Conservation (phyloP, 2,329 filamentous ascomycete genomes). For the Fusarium keratoplasticum region DNA sequence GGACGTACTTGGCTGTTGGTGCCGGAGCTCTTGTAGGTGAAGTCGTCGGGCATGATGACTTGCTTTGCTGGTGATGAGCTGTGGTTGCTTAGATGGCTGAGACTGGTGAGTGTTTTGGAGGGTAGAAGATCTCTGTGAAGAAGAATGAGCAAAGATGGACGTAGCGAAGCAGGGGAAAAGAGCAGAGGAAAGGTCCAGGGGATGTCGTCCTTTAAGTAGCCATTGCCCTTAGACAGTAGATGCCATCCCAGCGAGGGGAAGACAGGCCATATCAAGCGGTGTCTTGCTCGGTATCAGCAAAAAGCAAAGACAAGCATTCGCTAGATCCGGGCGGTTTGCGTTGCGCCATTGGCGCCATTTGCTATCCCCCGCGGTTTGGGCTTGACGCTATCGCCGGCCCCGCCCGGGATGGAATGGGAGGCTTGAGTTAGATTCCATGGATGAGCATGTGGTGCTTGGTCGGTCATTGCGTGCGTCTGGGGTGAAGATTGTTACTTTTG, state of each 20-base stretch:
- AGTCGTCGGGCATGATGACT: constrained; percentile 43
- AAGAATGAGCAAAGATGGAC: neutral
- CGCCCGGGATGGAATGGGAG: neutral
- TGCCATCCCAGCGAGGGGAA: neutral
- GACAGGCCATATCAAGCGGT: neutral
- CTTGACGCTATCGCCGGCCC: neutral
- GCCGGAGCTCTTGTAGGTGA: constrained; percentile 63
- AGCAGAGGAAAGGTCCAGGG: neutral
- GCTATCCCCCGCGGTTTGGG: neutral
- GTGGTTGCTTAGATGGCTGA: neutral
- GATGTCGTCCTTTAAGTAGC: neutral
- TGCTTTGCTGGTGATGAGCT: neutral
- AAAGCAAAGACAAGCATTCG: neutral
- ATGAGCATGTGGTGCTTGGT: neutral
- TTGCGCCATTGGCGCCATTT: neutral
- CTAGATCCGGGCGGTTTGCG: neutral
- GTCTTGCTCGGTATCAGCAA: neutral
- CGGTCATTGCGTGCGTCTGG: neutral
- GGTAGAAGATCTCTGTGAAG: neutral
- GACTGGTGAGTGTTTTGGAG: neutral
- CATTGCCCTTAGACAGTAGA: neutral
- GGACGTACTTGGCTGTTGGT: constrained; percentile 70
- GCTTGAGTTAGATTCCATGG: neutral
- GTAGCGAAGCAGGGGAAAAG: neutral
- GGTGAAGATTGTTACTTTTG: neutral